phyloP scores from a whole-genome alignment of 2,329 filamentous ascomycete genomes.

The Aspergillus jensenii region DNA sequence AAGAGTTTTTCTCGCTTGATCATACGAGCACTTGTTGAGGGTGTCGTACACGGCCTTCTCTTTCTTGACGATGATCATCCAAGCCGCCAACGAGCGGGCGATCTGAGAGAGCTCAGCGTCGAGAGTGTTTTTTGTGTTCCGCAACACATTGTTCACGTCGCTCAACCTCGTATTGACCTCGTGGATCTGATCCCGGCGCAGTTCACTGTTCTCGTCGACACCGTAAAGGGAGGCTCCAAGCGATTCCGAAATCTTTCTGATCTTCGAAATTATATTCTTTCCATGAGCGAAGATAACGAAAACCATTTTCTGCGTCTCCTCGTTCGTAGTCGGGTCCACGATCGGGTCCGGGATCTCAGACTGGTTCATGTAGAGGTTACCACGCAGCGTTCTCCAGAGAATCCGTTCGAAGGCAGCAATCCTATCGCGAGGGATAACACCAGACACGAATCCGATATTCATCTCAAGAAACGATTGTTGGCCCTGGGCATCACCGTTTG shows the following conservation, averaged over 20 bases:
- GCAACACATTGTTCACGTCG: constrained; percentile 87
- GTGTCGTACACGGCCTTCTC: constrained; percentile 98
- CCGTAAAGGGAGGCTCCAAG: constrained; percentile 94
- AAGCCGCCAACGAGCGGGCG: constrained; percentile 84
- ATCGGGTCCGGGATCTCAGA: constrained; percentile 94
- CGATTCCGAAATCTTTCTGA: constrained; percentile 97
- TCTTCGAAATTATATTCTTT: constrained; percentile 97
- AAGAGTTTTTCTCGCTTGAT: constrained; percentile 89
- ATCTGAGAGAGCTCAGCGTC: constrained; percentile 93
- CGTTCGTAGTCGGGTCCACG: constrained; percentile 87
- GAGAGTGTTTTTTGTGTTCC: constrained; percentile 92
- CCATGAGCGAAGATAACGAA: constrained; percentile 99
- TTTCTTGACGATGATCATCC: constrained; percentile 97
- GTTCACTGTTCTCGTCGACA: constrained; percentile 95
- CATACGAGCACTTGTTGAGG: constrained; percentile 94
- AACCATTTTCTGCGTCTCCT: constrained; percentile 92
- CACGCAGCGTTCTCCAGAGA: constrained; percentile 92
- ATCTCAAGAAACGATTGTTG: constrained; percentile 92
- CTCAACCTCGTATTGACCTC: constrained; percentile 93
- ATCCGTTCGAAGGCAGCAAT: constrained; percentile 97
- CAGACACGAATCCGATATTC: constrained; percentile 98
- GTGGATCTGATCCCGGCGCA: constrained; percentile 92
- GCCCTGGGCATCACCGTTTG: constrained; percentile 63
- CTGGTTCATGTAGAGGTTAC: constrained; percentile 99
- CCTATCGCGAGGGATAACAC: constrained; percentile 89